A percentile compares a stretch with the other conserved stretches of the same genome.
Conservation (phyloP, 495 filamentous ascomycete genomes). For the Lophiotrema nucula region DNA sequence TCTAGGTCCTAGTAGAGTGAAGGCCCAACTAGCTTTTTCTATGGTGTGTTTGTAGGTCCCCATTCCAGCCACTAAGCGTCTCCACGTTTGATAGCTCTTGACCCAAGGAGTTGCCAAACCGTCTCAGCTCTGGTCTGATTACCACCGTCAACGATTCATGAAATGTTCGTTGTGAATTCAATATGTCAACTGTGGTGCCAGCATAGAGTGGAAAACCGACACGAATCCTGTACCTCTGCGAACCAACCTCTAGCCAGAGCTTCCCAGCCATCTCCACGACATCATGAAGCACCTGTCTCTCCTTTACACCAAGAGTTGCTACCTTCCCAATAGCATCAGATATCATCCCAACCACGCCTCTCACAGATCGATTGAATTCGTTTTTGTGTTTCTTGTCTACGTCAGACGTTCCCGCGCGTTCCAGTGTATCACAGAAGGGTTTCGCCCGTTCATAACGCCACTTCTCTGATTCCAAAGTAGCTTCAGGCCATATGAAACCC, state of each 20-base stretch:
- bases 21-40: no score
- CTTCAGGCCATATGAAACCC: conserved; percentile 3
- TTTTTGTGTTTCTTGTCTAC: background rate
- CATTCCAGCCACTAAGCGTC: no score
- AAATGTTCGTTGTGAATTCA: no score
- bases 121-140: no score
- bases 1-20: no score
- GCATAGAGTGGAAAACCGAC: no score
- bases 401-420: background rate
- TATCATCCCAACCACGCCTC: background rate
- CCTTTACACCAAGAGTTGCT: background rate
- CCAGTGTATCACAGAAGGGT: background rate
- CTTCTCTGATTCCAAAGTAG: conserved; percentile 1
- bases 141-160: no score
- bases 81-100: no score
- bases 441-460: conserved; percentile 2
- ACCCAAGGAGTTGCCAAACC: no score
- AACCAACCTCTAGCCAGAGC: conserved; percentile 10
- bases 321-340: background rate
- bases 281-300: background rate
- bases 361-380: background rate
- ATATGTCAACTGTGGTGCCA: no score
- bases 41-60: no score
- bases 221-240: conserved; percentile 5
- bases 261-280: conserved; percentile 7